Base-by-base conservation (phyloP, 805 yeast genomes). In the Schwanniomyces occidentalis region DNA sequence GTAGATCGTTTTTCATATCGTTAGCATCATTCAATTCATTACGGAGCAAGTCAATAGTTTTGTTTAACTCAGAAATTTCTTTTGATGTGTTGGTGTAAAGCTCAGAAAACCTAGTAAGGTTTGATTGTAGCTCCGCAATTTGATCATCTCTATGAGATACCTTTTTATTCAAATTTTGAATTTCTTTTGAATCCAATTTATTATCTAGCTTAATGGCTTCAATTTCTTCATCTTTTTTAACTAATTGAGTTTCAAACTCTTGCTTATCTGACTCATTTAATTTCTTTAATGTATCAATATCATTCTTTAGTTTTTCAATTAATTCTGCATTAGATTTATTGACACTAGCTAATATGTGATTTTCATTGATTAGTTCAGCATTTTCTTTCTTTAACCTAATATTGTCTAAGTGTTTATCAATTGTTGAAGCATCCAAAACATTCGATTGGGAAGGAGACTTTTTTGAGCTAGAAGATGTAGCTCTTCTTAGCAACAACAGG, bases 1-100 rank as follows among this genome's bases (percentile, higher is more conserved):
- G 55, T 15, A 86, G 58, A 45, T 84, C 89, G 19, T 71, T 65
- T 50, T 83, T 84, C 68, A 79, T 70, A 4, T 45, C 41, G 6
- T 27, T 44, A 6, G 51, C 41, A 34, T 58, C 65, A 14, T 39
- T 36, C 25, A 56, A 30, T 29, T 60, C 61, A 12, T 16, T 31
- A 13, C 48, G 32, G 16, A 53, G 32, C 3, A 16, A 26, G 8
- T 34, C 37, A 8, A 47, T 40, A 12, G 25, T 37, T 20, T 42
- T 27, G 30, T 45, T 53, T 15, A 51, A 43, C 13, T 37, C 35
- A 10, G 21, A 27, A 5, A 49, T 32, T 28, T 52, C 52, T 17
- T 41, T 21, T 3, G 42, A 30, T 5, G 44, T 40, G 13, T 20
- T 30, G 6, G 42, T 35, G 25, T 39, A 40, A 16, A 38, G 28